Evolutionary conservation across 2,329 filamentous ascomycete genomes (phyloP).

Genomic region (Talaromyces sp.): DNA sequence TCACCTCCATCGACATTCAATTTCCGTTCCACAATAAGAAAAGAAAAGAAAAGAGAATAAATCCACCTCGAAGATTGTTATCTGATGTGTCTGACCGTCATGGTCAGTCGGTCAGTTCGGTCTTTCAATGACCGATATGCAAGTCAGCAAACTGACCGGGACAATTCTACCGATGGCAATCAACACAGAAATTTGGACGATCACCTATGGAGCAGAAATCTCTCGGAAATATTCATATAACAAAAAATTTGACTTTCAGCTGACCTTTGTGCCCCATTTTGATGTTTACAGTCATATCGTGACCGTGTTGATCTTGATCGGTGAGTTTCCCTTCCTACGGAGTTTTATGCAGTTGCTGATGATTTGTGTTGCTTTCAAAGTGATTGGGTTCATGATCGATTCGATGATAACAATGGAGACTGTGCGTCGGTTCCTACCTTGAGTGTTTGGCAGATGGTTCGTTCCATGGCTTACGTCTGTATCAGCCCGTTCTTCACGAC

Average conservation of each 20-base stretch:
- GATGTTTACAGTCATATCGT: slow-evolving; percentile 44
- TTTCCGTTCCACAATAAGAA: slow-evolving; percentile 6
- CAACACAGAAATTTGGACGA: background rate
- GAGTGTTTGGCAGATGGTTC: slow-evolving; percentile 7
- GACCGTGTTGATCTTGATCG: slow-evolving; percentile 47
- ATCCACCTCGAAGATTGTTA: slow-evolving; percentile 1
- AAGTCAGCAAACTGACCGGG: slow-evolving; percentile 2
- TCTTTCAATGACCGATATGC: slow-evolving; percentile 10
- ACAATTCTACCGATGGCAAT: slow-evolving; percentile 2
- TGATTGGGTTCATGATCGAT: slow-evolving; percentile 94
- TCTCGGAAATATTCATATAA: background rate
- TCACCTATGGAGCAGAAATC: background rate
- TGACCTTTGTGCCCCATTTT: slow-evolving; percentile 40
- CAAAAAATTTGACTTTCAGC: slow-evolving; percentile 36
- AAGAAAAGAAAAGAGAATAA: background rate
- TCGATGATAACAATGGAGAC: slow-evolving; percentile 69
- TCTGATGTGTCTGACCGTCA: background rate
- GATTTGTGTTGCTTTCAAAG: slow-evolving; percentile 41
- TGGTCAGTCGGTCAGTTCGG: slow-evolving; percentile 6
- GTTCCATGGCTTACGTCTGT: slow-evolving; percentile 23
- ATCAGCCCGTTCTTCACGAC: slow-evolving; percentile 43
- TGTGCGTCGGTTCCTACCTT: slow-evolving; percentile 31
- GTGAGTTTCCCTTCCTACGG: slow-evolving; percentile 29
- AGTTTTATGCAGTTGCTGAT: slow-evolving; percentile 18
- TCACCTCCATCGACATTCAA: slow-evolving; percentile 15